Base-by-base conservation (phyloP, 169 alveolate genomes). In the Eimeria maxima region DNA sequence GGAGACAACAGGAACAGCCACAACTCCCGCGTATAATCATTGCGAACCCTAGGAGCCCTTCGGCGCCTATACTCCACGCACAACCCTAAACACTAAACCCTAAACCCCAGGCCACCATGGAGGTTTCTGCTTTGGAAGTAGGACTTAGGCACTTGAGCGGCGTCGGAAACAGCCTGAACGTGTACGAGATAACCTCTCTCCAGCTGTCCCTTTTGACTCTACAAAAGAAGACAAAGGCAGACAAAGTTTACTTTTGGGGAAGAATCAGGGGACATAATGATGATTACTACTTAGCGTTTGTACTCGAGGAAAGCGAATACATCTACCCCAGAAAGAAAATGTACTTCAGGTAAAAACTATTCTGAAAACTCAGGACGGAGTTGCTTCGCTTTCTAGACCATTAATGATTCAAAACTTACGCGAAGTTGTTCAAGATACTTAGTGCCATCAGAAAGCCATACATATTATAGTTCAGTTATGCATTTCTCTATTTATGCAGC, bases 191-290 rank as follows among this genome's bases (percentile, higher is more conserved):
- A 29, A 47, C 81, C 29, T 76, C 95, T n/a, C 63, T 92, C 1
- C 91, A 65, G 42, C 55, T 92, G 22, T 67, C 92, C 22, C 92
- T 92, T 0, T 5, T 80, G 50, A 92, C 55, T 47, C 65, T 92
- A 14, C 88, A 65, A 18, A 80, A 63, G 73, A 92, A 78, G 44
- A 80, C 65, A 22, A 65, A 42, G 29, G 22, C 65, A 5, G 91
- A 87, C n/a, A 84, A 92, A 44, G 69, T 47, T 5, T 92, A 57
- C 45, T 92, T 92, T 78, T 92, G 95, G 95, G 95, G 95, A 24
- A 76, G 89, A 44, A 83, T 92, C 4, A 33, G 57, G 10, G 90
- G 92, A 20, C 92, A 80, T 11, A 78, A 78, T 16, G 84, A 69
- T 29, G 95, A 92, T 57, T 92, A 92, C 92, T 92, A 78, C 84